Percentiles rank a stretch among this genome's conserved stretches.
Conservation (phyloP, 352 stramenopile genomes). For the Pythium rhizo-oryzae region DNA sequence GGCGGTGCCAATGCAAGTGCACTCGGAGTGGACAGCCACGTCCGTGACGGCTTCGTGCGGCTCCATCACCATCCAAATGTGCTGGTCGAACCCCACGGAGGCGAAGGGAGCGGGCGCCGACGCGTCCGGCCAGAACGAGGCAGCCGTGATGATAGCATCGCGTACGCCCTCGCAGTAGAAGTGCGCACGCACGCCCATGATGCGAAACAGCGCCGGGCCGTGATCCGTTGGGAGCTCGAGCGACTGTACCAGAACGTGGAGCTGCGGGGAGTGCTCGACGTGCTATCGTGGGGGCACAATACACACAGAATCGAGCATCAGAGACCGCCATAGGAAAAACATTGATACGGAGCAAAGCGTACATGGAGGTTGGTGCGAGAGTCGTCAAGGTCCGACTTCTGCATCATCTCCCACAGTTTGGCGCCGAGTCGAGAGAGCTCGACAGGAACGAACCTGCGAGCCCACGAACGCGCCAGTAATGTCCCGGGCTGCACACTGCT, state of each 20-base stretch:
- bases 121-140: not conserved
- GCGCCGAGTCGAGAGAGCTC: not conserved
- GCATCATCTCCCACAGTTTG: not conserved
- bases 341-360: not conserved
- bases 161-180: not conserved
- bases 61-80: not conserved
- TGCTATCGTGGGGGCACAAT: not conserved
- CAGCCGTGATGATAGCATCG: not conserved
- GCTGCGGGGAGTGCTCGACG: not conserved
- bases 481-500: not conserved
- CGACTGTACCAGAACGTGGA: not conserved
- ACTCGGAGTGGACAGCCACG: not conserved
- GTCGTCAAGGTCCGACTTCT: not conserved
- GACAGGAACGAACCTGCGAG: not conserved
- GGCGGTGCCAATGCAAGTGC: not conserved
- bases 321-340: not conserved
- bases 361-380: not conserved
- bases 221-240: not conserved
- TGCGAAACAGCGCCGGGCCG: not conserved
- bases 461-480: not conserved
- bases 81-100: not conserved
- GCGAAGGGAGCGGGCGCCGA: not conserved
- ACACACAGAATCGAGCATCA: not conserved
- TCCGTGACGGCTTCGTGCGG: not conserved
- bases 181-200: not conserved